Conservation (phyloP, 345 rosid genomes). For the Trapa bicornis region DNA sequence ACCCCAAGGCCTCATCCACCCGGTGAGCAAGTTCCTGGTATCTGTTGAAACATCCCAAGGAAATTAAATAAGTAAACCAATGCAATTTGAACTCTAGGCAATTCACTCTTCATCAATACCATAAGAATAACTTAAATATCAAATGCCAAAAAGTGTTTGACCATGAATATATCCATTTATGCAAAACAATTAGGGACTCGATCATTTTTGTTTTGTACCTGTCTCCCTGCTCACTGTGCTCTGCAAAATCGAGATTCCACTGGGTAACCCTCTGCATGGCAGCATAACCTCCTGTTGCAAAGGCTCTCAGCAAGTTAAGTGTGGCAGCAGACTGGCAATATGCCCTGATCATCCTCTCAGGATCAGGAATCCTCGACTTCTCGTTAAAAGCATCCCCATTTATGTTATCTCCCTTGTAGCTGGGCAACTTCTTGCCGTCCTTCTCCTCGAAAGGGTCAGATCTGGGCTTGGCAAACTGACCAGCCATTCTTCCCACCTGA, state of each 20-base stretch:
- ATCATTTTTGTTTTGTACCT: conserved; percentile 8
- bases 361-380: conserved; percentile 22
- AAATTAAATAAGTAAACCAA: not conserved
- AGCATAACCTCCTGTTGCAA: conserved; percentile 21
- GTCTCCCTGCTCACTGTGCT: conserved; percentile 22
- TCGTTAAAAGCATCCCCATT: conserved; percentile 19
- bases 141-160: not conserved
- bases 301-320: conserved; percentile 21
- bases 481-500: conserved; percentile 25
- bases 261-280: conserved; percentile 24
- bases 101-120: too few relatives aligned
- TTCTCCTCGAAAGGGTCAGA: conserved; percentile 16
- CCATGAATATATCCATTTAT: not conserved
- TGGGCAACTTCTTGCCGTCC: conserved; percentile 19
- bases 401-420: conserved; percentile 22
- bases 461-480: conserved; percentile 23
- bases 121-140: too few relatives aligned
- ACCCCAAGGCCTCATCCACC: conserved; percentile 23
- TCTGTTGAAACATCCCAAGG: conserved; percentile 7
- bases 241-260: conserved; percentile 22
- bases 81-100: not conserved
- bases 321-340: conserved; percentile 18
- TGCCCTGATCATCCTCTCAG: conserved; percentile 22
- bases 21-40: conserved; percentile 21
- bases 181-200: not conserved